Percentiles rank a stretch among this genome's conserved stretches.
Conservation (phyloP, 2,329 filamentous ascomycete species). For the Xylariaceae sp. region DNA sequence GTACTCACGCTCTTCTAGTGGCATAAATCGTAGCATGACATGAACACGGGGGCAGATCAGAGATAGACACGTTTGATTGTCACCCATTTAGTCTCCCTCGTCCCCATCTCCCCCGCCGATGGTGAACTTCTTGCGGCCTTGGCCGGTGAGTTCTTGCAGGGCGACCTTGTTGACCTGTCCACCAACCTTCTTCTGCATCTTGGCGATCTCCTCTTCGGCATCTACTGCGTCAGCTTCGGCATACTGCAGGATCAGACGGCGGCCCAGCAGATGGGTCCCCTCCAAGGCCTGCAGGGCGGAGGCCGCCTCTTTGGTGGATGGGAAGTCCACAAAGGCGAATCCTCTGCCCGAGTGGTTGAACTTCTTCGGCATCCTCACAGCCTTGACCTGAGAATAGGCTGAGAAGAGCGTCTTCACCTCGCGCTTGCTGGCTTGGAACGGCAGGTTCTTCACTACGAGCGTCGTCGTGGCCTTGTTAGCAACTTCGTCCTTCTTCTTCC, state of each 20-base stretch:
- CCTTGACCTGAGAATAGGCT: constrained; percentile 79
- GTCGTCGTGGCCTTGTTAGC: constrained; percentile 76
- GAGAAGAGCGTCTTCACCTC: constrained; percentile 82
- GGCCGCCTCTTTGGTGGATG: constrained; percentile 79
- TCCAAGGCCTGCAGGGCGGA: constrained; percentile 87
- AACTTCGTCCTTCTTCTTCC: constrained; percentile 72
- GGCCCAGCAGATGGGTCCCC: constrained; percentile 88
- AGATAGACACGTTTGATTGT: constrained; percentile 26
- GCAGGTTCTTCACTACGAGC: constrained; percentile 97
- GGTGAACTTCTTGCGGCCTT: constrained; percentile 81
- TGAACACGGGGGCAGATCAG: background rate
- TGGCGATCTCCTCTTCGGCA: constrained; percentile 91
- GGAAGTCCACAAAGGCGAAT: constrained; percentile 95
- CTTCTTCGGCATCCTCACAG: constrained; percentile 91
- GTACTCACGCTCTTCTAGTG: constrained; percentile 23
- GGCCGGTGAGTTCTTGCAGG: constrained; percentile 78
- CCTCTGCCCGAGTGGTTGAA: constrained; percentile 84
- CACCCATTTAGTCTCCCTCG: constrained; percentile 38
- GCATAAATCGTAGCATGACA: constrained; percentile 24
- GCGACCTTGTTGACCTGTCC: constrained; percentile 87
- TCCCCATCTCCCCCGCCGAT: constrained; percentile 69
- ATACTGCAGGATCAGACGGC: constrained; percentile 85
- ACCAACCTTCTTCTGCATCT: constrained; percentile 94
- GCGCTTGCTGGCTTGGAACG: constrained; percentile 91
- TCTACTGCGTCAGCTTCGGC: constrained; percentile 84